Percentiles rank a stretch among this genome's conserved stretches.
These are phyloP conservation scores for Lentinula edodes DNA, from an alignment of 768 basidiomycete genomes.

Conservation along the genomic window DNA sequence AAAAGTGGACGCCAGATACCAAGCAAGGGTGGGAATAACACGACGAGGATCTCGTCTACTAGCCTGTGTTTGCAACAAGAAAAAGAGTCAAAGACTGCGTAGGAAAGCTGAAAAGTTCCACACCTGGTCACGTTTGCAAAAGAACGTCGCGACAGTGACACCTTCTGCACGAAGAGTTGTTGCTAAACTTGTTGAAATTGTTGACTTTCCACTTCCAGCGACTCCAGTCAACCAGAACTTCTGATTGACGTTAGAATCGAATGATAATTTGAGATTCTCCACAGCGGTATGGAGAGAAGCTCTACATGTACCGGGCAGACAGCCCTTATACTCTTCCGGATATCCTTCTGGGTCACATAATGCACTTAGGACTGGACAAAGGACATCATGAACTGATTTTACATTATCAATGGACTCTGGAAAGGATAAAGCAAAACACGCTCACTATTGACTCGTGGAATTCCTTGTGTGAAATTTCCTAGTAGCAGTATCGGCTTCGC, in stretches of 20 bases:
- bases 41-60: background rate
- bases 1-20: background rate
- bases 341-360: background rate
- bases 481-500: too few species aligned
- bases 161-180: background rate
- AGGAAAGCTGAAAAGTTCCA: background rate
- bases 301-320: background rate
- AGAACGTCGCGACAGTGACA: background rate
- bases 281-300: background rate
- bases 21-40: conserved; percentile 1
- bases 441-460: too few species aligned
- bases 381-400: background rate
- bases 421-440: too few species aligned
- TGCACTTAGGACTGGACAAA: background rate
- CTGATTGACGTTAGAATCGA: background rate
- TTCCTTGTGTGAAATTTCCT: too few species aligned
- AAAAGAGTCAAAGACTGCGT: too few species aligned
- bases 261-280: background rate
- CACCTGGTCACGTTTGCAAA: conserved; percentile 1
- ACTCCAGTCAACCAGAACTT: background rate
- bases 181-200: background rate
- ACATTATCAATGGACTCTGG: too few species aligned
- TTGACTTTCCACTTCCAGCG: background rate
- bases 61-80: background rate
- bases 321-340: background rate